These are phyloP conservation scores for Roridomyces roridus DNA, from an alignment of 768 basidiomycete genomes.

Conservation along the genomic window DNA sequence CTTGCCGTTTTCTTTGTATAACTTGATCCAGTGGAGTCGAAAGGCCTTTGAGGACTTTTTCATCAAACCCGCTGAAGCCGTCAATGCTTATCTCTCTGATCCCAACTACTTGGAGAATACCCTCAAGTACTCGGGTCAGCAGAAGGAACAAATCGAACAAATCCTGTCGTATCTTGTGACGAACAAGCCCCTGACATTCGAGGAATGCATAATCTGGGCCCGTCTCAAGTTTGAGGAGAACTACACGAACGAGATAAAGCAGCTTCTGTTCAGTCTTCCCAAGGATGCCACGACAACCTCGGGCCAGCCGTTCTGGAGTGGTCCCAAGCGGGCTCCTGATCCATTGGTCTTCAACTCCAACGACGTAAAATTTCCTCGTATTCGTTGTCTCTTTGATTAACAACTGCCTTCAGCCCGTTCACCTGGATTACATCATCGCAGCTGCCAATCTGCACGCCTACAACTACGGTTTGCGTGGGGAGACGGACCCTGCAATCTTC, in stretches of 20 bases:
- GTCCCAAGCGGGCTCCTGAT: constrained; percentile 96
- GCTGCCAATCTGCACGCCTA: constrained; percentile 96
- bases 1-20: background rate
- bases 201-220: constrained; percentile 98
- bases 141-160: constrained; percentile 87
- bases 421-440: constrained; percentile 88
- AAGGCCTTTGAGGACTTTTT: constrained; percentile 92
- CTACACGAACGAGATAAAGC: constrained; percentile 92
- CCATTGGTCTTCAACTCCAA: constrained; percentile 84
- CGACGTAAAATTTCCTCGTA: constrained; percentile 70
- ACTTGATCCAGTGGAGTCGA: constrained; percentile 78
- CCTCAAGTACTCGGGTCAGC: constrained; percentile 90
- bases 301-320: constrained; percentile 98
- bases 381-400: constrained; percentile 3
- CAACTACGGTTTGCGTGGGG: constrained; percentile 96
- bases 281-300: constrained; percentile 91
- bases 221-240: constrained; percentile 93
- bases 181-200: constrained; percentile 92
- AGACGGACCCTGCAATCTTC: constrained; percentile 79
- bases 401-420: constrained; percentile 63
- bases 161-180: constrained; percentile 90
- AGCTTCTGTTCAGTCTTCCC: constrained; percentile 91
- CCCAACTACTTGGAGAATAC: constrained; percentile 93
- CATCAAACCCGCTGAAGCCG: constrained; percentile 91
- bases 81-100: constrained; percentile 96